Evolutionary conservation across 2,329 filamentous ascomycete species (phyloP), one percentile per base, ranked within the genome.

Genomic region (Claviceps pazoutovae): DNA sequence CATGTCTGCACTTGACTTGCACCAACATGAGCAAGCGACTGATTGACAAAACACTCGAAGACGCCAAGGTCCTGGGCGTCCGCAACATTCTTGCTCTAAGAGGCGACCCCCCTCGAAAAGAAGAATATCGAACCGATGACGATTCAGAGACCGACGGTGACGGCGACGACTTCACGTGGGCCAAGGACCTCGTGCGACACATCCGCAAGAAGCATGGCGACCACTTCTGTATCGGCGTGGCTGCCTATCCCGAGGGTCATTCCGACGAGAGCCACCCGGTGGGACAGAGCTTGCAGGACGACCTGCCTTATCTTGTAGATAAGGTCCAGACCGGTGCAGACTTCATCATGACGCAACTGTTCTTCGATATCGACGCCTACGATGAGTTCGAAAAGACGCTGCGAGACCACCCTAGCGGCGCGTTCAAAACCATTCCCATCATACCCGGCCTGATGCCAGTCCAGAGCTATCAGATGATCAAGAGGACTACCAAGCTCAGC

Each of bases 341-440:
- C 69, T 98, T 98, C 64, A 86, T 98, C 68, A 95, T 98, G 88
- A 97, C 93, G 1, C 93, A 98, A 67, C 76, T 98, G 8, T 97
- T 96, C 68, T 98, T 95, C 67, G 89, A 97, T 63, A 78, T 89
- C 23, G 75, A 86, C 3, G 87, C 87, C 17, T 98, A 94, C 64
- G 78, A 83, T 51, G 73, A 73, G 37, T 97, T 94, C 62, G 91
- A 97, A 70, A 76, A 72, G 57, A 79, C 75, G 49, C 67, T 98
- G 58, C 75, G 89, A 54, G 79, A 83, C 50, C 88, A 98, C 62
- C 80, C 87, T 47, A 94, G 87, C 61, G 88, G 88, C 3, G 77
- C 79, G 2, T 96, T 98, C 71, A 87, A 86, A 68, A 80, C 79
- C 2, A 86, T 96, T 23, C 85, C 88, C 6, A 94, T 98, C 58